Evolutionary conservation across 495 filamentous ascomycete species (phyloP).

Genomic region (Aspergillus incahuasiensis): DNA sequence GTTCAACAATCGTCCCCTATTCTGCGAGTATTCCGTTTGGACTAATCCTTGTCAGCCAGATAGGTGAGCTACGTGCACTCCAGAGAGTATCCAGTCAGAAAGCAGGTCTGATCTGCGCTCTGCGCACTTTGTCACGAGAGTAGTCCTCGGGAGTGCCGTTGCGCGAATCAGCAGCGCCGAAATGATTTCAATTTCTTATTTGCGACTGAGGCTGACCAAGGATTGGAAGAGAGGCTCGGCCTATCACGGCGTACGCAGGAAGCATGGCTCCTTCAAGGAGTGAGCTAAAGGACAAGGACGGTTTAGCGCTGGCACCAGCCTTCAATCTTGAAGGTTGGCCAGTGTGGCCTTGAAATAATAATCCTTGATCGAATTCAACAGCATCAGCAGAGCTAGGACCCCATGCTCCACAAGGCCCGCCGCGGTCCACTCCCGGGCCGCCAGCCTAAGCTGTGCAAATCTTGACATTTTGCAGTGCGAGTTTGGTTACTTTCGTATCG

Average conservation of each 20-base stretch:
- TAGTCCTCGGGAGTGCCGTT: slow-evolving; percentile 14
- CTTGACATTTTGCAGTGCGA: slow-evolving; percentile 4
- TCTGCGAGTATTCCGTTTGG: slow-evolving; percentile 1
- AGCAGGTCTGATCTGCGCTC: slow-evolving; percentile 13
- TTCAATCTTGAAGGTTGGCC: not conserved
- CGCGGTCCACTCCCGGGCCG: slow-evolving; percentile 28
- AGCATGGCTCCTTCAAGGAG: slow-evolving; percentile 11
- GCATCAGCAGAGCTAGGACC: slow-evolving; percentile 17
- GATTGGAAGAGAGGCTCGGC: slow-evolving; percentile 7
- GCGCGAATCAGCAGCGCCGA: slow-evolving; percentile 14
- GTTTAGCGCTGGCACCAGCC: slow-evolving; percentile 16
- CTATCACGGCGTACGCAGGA: slow-evolving; percentile 15
- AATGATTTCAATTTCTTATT: slow-evolving; percentile 24
- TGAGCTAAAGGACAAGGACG: slow-evolving; percentile 1
- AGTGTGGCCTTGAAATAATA: not conserved
- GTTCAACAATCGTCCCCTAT: slow-evolving; percentile 4
- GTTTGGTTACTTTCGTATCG: not conserved
- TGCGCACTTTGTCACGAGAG: slow-evolving; percentile 25
- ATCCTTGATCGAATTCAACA: not conserved
- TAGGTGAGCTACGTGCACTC: not conserved
- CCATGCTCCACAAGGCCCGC: slow-evolving; percentile 26
- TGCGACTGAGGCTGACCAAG: slow-evolving; percentile 1
- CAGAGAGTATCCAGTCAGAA: slow-evolving; percentile 18
- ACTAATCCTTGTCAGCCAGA: slow-evolving; percentile 1
- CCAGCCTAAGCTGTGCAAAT: slow-evolving; percentile 26